These are phyloP conservation scores for Boletus barrowsii DNA, from an alignment of 768 basidiomycete species.

Conservation along the genomic window DNA sequence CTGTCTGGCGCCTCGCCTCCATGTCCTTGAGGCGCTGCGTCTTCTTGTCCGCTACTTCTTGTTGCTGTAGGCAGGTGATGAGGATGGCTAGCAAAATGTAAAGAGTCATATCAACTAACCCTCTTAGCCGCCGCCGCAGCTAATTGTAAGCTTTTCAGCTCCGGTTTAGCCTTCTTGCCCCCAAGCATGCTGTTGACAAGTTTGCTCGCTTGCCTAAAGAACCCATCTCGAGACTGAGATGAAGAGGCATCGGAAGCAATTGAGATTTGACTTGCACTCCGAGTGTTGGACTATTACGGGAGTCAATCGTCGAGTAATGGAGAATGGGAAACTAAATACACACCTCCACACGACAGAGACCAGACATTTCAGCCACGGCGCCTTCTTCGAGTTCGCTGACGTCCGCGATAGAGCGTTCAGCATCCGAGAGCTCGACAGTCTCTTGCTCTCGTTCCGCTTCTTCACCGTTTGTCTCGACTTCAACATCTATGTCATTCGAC, in stretches of 20 bases:
- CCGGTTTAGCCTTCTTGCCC: constrained; percentile 68
- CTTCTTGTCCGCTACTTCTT: constrained; percentile 84
- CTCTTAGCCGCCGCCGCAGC: constrained; percentile 86
- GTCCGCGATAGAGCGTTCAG: constrained; percentile 32
- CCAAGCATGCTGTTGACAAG: constrained; percentile 66
- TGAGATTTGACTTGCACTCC: constrained; percentile 56
- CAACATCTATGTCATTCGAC: constrained; percentile 8
- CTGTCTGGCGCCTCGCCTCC: constrained; percentile 75
- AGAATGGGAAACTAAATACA: constrained; percentile 10
- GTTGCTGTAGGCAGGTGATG: constrained; percentile 56
- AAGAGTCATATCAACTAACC: constrained; percentile 43
- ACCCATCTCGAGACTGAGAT: constrained; percentile 49
- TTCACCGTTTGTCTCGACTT: constrained; percentile 11
- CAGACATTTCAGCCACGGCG: constrained; percentile 36
- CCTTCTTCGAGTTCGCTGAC: constrained; percentile 39
- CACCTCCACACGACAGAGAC: constrained; percentile 43
- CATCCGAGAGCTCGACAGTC: constrained; percentile 34
- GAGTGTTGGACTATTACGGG: constrained; percentile 14
- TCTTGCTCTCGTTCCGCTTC: constrained; percentile 12
- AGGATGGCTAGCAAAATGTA: background rate
- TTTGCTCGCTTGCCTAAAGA: constrained; percentile 70
- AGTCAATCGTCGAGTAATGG: constrained; percentile 8
- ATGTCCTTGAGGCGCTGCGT: constrained; percentile 70
- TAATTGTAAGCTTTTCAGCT: constrained; percentile 78
- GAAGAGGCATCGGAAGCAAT: constrained; percentile 42